Percentiles rank a stretch among this genome's conserved stretches.
Evolutionary conservation across 179 eudicot genomes (phyloP).

Genomic region (Sideroxylon spinosum): DNA sequence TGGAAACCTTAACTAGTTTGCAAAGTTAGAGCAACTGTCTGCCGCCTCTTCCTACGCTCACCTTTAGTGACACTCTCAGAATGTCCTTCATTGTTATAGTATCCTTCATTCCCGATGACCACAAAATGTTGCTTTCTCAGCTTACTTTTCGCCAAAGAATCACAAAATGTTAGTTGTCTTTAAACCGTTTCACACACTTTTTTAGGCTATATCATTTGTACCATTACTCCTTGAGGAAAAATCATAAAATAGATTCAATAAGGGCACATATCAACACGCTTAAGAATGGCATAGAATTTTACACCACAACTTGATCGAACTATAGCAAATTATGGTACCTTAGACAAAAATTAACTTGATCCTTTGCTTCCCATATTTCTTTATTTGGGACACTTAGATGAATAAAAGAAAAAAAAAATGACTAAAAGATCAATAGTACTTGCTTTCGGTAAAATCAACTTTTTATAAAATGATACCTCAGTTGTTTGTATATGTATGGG

Average conservation of each 20-base stretch:
- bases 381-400: too few relatives aligned
- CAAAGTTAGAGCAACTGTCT: conserved; percentile 39
- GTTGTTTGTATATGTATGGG: too few relatives aligned
- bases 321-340: too few relatives aligned
- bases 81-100: conserved; percentile 55
- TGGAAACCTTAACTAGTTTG: too few relatives aligned
- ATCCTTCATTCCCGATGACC: conserved; percentile 66
- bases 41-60: conserved; percentile 68
- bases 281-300: too few relatives aligned
- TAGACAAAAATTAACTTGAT: too few relatives aligned
- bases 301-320: too few relatives aligned
- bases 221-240: conserved; percentile 85
- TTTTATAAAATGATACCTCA: too few relatives aligned
- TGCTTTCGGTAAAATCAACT: too few relatives aligned
- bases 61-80: conserved; percentile 70
- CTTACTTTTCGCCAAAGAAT: conserved; percentile 76
- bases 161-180: conserved; percentile 86
- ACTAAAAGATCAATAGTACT: too few relatives aligned
- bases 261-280: background rate
- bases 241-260: conserved; percentile 8
- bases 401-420: too few relatives aligned
- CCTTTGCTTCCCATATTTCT: too few relatives aligned
- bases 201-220: conserved; percentile 99
- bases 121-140: conserved; percentile 78
- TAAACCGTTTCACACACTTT: conserved; percentile 95